Evolutionary conservation across 495 filamentous ascomycete genomes (phyloP), one percentile per base, ranked within the genome.

Genomic region (Aspergillus homomorphus): DNA sequence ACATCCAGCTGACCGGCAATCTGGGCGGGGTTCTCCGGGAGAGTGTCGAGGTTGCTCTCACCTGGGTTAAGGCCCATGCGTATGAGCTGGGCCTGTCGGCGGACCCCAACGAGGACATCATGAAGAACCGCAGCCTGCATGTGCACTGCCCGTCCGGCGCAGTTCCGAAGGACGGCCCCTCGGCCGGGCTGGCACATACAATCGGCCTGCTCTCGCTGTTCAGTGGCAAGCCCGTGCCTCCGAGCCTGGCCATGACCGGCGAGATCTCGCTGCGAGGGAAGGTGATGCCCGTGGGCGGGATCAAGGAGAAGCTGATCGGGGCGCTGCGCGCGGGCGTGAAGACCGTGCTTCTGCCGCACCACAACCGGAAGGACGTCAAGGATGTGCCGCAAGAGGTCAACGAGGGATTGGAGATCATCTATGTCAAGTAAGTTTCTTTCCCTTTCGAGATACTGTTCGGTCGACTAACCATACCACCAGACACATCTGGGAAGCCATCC

Each of bases 261-360:
- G 94, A 99, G 71, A 85, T 98, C 43, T 89, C 88, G 60, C 82
- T 99, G 30, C 82, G 95, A 16, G 94, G 94, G 14, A 84, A 91
- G 59, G 87, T 99, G 52, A 85, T 87, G 76, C 89, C 91, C 10
- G 92, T 96, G 56, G 94, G 94, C 20, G 94, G 95, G 21, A 98
- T 98, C 74, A 96, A 97, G 79, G 94, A 99, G 84, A 99, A 99
- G 71, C 78, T 98, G 26, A 98, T 99, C 68, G 94, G 94, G 14
- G 95, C 94, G 24, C 74, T 92, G 62, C 85, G 92, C 59, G 95
- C 94, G 19, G 94, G 94, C 22, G 94, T 99, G 52, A 95, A 94
- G 80, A 94, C 89, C 42, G 94, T 98, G 30, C 75, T 99, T 54
- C 78, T 99, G 30, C 94, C 94, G 28, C 82, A 87, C 43, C 84